Base-by-base conservation (phyloP, 1,284 basidiomycete genomes). In the Heterobasidion irregulare region DNA sequence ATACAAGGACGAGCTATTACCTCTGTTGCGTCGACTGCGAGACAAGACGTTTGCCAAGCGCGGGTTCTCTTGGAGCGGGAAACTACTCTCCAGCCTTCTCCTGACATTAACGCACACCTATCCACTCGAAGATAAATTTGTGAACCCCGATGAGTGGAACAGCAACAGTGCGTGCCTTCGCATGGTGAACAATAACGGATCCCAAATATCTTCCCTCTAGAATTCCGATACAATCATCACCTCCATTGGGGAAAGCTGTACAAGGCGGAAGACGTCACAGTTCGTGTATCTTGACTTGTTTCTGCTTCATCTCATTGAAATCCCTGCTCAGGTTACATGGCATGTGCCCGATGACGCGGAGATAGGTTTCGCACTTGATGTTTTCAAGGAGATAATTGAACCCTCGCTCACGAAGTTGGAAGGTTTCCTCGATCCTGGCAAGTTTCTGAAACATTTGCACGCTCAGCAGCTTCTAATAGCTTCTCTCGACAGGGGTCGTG, bases 41-140 rank as follows among this genome's bases (percentile, higher is more conserved):
- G 75, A 84, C 53, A 84, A 84, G 62, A 86, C 89, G 8, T 79
- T 83, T 59, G 88, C 91, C 2, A 94, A 96, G 69, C 81, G 90
- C 52, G 91, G 91, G 5, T 96, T 83, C 72, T 83, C 84, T 4
- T 91, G 91, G 74, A 86, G 83, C 3, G 89, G 89, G 26, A 87
- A 89, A 67, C 72, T 96, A 12, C 67, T 96, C 32, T 86, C 86
- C 16, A 89, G 89, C 63, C 72, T 87, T 32, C 69, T 96, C 36
- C 75, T 87, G 43, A 88, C 91, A 0, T 72, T 95, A 48, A 89
- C 88, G 0, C 84, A 90, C 56, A 86, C 89, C 7, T 96, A 94
- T 71, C 86, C 91, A 6, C 68, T 81, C 51, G 93, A 96, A 65
- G 89, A 90, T 69, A 85, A 84, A 57, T 91, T 92, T 62, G 84